Conservation (phyloP, 1,284 basidiomycete species). For the Coniferiporia sulphurascens region DNA sequence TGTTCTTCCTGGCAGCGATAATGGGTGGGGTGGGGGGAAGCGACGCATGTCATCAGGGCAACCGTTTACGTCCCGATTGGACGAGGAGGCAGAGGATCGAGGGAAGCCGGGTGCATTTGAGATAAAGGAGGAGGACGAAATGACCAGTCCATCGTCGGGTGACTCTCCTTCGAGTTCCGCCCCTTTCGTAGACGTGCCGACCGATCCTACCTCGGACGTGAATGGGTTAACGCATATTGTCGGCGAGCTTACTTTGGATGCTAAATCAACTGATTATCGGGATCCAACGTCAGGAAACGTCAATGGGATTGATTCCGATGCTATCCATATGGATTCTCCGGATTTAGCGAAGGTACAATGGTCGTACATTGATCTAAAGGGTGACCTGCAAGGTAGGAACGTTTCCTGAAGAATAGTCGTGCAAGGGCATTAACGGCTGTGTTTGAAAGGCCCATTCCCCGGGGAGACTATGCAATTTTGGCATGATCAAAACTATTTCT, state of each 20-base stretch:
- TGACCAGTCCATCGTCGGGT: constrained; percentile 7
- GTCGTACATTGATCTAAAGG: constrained; percentile 90
- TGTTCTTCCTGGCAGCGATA: constrained; percentile 58
- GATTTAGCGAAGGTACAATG: constrained; percentile 59
- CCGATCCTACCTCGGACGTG: not conserved
- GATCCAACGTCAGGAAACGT: constrained; percentile 21
- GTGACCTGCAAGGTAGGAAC: constrained; percentile 77
- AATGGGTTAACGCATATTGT: not conserved
- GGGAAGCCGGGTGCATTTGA: constrained; percentile 30
- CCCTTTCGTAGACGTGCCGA: not conserved
- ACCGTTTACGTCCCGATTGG: constrained; percentile 33
- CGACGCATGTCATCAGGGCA: constrained; percentile 26
- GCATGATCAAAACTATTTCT: constrained; percentile 84
- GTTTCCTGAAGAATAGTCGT: not conserved
- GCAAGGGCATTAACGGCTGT: not conserved
- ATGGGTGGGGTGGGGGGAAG: constrained; percentile 47
- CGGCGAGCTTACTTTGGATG: not conserved
- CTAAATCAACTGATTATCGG: constrained; percentile 19
- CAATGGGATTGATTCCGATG: not conserved
- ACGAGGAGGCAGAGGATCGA: constrained; percentile 34
- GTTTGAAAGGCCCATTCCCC: constrained; percentile 74
- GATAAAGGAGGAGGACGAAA: constrained; percentile 58
- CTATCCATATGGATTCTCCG: not conserved
- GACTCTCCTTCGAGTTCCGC: not conserved
- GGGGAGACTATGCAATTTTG: constrained; percentile 95